Evolutionary conservation across 805 yeast species (phyloP).

Genomic region (Candida coleopterorum): DNA sequence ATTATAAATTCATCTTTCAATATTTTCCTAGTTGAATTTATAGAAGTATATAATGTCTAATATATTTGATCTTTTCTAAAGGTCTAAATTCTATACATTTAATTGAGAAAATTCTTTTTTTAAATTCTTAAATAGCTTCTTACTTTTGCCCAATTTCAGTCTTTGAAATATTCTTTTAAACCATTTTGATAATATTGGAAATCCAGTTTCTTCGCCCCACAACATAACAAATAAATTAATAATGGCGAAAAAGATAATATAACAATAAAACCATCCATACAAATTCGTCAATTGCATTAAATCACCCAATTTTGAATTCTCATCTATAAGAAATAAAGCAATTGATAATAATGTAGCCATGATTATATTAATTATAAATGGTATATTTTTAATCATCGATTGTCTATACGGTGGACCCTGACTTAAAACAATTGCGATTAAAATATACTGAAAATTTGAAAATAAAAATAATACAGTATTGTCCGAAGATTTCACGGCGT

Average conservation of each 20-base stretch:
- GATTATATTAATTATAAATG: slow-evolving; percentile 63
- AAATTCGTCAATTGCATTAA: slow-evolving; percentile 74
- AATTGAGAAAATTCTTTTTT: slow-evolving; percentile 11
- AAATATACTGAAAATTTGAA: slow-evolving; percentile 84
- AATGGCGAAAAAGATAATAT: slow-evolving; percentile 43
- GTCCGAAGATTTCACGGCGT: slow-evolving; percentile 79
- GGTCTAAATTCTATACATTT: slow-evolving; percentile 6
- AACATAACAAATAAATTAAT: slow-evolving; percentile 48
- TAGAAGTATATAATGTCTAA: too few species aligned
- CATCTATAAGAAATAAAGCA: slow-evolving; percentile 49
- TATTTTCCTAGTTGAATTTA: too few species aligned
- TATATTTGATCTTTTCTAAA: neutral
- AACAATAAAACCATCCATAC: slow-evolving; percentile 43
- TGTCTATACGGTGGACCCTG: slow-evolving; percentile 93
- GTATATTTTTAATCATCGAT: slow-evolving; percentile 59
- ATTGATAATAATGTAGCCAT: slow-evolving; percentile 48
- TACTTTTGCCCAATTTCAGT: slow-evolving; percentile 22
- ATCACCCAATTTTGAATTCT: slow-evolving; percentile 52
- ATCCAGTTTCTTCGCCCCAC: slow-evolving; percentile 42
- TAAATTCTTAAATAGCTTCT: slow-evolving; percentile 38
- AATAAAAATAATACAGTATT: slow-evolving; percentile 80
- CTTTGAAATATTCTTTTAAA: slow-evolving; percentile 32
- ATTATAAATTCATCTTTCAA: too few species aligned
- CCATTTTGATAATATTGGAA: slow-evolving; percentile 33
- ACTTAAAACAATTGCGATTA: slow-evolving; percentile 77